These are phyloP conservation scores for Fusarium devonianum DNA, from an alignment of 2,329 filamentous ascomycete genomes.

Conservation along the genomic window DNA sequence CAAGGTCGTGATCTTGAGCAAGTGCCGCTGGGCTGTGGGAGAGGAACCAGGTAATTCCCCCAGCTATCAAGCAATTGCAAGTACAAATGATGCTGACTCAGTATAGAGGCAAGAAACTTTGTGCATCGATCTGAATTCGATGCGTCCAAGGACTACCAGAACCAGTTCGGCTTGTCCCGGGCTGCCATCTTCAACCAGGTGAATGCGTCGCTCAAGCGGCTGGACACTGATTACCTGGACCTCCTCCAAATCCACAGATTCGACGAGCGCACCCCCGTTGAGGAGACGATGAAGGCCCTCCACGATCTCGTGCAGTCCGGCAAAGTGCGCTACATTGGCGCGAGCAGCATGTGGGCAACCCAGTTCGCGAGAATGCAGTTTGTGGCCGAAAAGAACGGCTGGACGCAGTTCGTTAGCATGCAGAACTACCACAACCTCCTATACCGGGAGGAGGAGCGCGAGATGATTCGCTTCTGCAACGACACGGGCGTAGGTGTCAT, in stretches of 20 bases:
- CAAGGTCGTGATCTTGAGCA: conserved; percentile 26
- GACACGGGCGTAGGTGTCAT: conserved; percentile 39
- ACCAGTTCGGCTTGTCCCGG: conserved; percentile 32
- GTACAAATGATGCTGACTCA: not conserved
- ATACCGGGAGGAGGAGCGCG: conserved; percentile 65
- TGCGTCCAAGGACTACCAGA: conserved; percentile 32
- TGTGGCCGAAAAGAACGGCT: conserved; percentile 60
- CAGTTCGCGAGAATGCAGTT: conserved; percentile 59
- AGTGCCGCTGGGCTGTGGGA: conserved; percentile 29
- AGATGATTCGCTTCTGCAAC: conserved; percentile 53
- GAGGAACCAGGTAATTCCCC: conserved; percentile 18
- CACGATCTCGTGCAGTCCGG: conserved; percentile 64
- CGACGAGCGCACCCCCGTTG: conserved; percentile 52
- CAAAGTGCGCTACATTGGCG: conserved; percentile 63
- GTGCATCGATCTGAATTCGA: conserved; percentile 16
- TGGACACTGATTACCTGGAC: conserved; percentile 56
- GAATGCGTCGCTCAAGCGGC: conserved; percentile 29
- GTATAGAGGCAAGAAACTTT: conserved; percentile 11
- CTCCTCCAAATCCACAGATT: conserved; percentile 62
- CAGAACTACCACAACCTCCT: conserved; percentile 62
- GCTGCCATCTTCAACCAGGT: conserved; percentile 33
- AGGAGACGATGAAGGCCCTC: conserved; percentile 65
- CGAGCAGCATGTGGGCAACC: conserved; percentile 54
- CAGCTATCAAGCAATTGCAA: fast-evolving
- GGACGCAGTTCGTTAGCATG: conserved; percentile 66